Evolutionary conservation across 371 early-diverging fungal genomes (phyloP), one percentile per base, ranked within the genome.

Genomic region (Lichtheimia ramosa): DNA sequence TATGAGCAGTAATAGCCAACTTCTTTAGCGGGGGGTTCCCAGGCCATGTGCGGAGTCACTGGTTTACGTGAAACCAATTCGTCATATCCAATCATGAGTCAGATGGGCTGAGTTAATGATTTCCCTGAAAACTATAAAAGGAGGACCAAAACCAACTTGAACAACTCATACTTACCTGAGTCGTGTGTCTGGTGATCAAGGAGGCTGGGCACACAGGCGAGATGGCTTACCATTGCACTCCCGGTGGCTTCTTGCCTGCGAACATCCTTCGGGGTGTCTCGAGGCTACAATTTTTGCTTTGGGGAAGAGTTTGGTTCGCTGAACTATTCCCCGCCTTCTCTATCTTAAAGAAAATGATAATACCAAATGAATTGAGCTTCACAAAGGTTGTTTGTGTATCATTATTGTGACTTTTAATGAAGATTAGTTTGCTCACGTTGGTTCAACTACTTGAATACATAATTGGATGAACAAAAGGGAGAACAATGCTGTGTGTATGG

Each of bases 121-220:
- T 27, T n/a, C 13, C 40, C 21, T 41, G 63, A 73, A 73, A 73
- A 63, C 43, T 73, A 73, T 73, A 73, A 66, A 73, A 55, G 51
- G 14, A 28, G 25, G 34, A 10, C n/a, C 20, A 34, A 27, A 53
- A 52, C 24, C 65, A 58, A 49, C 48, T 8, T 10, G 48, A 58
- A 46, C 57, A 62, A 61, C 62, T 68, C 75, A 78, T 78, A 78
- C 78, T 78, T 78, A 78, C 78, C 78, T 78, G 78, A 70, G 75
- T 63, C 73, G 78, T 73, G 64, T 58, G 63, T 59, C 57, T 66
- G 69, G 73, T 68, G 70, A 72, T 75, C 78, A 67, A 54, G 63
- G 68, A 78, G 53, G 70, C 70, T 43, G 72, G 62, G 63, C 62
- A 61, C 55, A 72, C 71, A 69, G 74, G 58, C 63, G 55, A 62